These are phyloP conservation scores for Cystobasidiaceae sp. DNA, from an alignment of 1,284 basidiomycete species.

Conservation along the genomic window DNA sequence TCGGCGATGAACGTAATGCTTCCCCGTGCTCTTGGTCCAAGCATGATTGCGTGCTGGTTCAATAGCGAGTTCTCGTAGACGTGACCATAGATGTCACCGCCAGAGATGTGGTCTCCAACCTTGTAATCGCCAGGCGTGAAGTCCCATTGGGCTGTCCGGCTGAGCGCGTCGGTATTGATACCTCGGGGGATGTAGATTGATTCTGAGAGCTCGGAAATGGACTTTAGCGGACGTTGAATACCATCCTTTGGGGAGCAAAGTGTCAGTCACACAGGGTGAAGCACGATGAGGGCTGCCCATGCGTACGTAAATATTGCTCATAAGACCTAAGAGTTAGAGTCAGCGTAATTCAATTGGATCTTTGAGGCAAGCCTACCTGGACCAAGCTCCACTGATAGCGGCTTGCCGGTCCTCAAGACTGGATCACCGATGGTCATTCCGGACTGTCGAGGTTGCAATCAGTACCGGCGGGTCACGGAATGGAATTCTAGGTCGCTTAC, in stretches of 20 bases:
- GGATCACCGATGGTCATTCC: slow-evolving; percentile 90
- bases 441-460: slow-evolving; percentile 4
- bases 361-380: slow-evolving; percentile 59
- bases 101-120: slow-evolving; percentile 92
- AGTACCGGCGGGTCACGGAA: background rate
- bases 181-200: slow-evolving; percentile 98
- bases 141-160: slow-evolving; percentile 87
- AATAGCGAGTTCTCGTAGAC: slow-evolving; percentile 98
- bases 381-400: slow-evolving; percentile 92
- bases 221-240: slow-evolving; percentile 86
- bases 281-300: background rate
- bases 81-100: slow-evolving; percentile 90
- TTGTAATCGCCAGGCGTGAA: slow-evolving; percentile 82
- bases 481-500: slow-evolving; percentile 60
- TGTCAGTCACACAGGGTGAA: slow-evolving; percentile 21
- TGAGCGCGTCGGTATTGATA: slow-evolving; percentile 94
- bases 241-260: slow-evolving; percentile 51
- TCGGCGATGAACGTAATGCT: slow-evolving; percentile 91
- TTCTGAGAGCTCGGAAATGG: slow-evolving; percentile 91
- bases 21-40: slow-evolving; percentile 86
- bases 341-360: background rate
- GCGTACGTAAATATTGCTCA: slow-evolving; percentile 92
- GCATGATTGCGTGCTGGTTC: slow-evolving; percentile 94
- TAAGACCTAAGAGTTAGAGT: slow-evolving; percentile 62
- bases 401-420: slow-evolving; percentile 93